Percentiles rank a stretch among this genome's conserved stretches.
These are phyloP conservation scores for Cornus kousa DNA, from an alignment of 148 eudicot genomes.

Conservation along the genomic window DNA sequence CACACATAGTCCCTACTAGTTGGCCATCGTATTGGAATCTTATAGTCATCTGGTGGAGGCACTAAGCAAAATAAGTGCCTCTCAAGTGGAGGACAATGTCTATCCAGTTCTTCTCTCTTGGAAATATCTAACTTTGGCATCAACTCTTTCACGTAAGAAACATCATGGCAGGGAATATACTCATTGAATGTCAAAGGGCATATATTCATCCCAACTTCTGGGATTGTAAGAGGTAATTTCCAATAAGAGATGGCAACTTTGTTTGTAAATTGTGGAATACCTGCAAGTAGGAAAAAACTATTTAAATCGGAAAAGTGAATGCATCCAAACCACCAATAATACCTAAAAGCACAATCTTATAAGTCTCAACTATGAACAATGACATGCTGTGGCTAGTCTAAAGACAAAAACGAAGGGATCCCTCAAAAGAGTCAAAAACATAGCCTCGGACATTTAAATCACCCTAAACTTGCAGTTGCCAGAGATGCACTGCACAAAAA, in stretches of 20 bases:
- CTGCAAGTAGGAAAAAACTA: slow-evolving; percentile 36
- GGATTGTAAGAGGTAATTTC: slow-evolving; percentile 50
- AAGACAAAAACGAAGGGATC: not conserved
- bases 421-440: not conserved
- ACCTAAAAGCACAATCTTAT: not conserved
- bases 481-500: too few species aligned
- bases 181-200: slow-evolving; percentile 82
- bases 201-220: slow-evolving; percentile 67
- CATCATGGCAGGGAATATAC: slow-evolving; percentile 87
- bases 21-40: slow-evolving; percentile 93
- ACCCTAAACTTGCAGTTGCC: not conserved
- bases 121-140: slow-evolving; percentile 69
- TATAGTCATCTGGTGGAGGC: slow-evolving; percentile 90
- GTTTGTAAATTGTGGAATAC: slow-evolving; percentile 53
- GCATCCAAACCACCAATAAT: not conserved
- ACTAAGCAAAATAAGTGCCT: slow-evolving; percentile 86
- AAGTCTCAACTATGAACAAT: not conserved
- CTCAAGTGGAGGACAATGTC: slow-evolving; percentile 86
- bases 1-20: slow-evolving; percentile 92
- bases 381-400: not conserved
- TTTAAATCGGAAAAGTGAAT: not conserved
- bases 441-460: not conserved
- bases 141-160: slow-evolving; percentile 66
- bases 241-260: slow-evolving; percentile 56
- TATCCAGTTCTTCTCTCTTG: slow-evolving; percentile 76